A percentile compares a stretch with the other conserved stretches of the same genome.
These are phyloP conservation scores for Ogataea thermomethanolica DNA, from an alignment of 805 yeast species.

Conservation along the genomic window DNA sequence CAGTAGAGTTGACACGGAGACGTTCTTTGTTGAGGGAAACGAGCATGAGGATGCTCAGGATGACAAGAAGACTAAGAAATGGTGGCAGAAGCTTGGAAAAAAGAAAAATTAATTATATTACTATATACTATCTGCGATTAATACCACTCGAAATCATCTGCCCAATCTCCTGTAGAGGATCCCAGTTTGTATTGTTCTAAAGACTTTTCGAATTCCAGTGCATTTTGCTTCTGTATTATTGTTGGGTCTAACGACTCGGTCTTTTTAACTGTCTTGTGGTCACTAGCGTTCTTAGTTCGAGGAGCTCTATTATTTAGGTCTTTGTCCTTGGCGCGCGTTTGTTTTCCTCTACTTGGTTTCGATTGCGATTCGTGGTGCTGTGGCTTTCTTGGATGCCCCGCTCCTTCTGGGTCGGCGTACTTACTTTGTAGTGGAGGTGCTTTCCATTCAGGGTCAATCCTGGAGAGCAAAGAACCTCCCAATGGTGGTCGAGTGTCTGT, in stretches of 20 bases:
- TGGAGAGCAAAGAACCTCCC: slow-evolving; percentile 5
- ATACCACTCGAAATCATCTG: slow-evolving; percentile 21
- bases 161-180: slow-evolving; percentile 14
- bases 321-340: not conserved
- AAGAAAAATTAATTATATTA: not conserved
- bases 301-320: not conserved
- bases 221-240: slow-evolving; percentile 13
- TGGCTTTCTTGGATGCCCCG: too few species aligned
- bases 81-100: slow-evolving; percentile 3
- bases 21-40: slow-evolving; percentile 2
- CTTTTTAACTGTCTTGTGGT: not conserved
- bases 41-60: not conserved
- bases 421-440: slow-evolving; percentile 6
- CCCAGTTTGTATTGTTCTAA: slow-evolving; percentile 12
- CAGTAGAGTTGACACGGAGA: slow-evolving; percentile 3
- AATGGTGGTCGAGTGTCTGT: too few species aligned
- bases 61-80: not conserved
- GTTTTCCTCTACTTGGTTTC: not conserved
- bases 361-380: not conserved
- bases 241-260: slow-evolving; percentile 1
- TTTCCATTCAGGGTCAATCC: slow-evolving; percentile 9
- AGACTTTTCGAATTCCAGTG: slow-evolving; percentile 16
- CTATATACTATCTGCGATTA: not conserved
- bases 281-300: not conserved
- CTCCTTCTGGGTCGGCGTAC: slow-evolving; percentile 4